A percentile compares a stretch with the other conserved stretches of the same genome.
Evolutionary conservation across 768 basidiomycete species (phyloP).

Genomic region (Tylopilus felleus): DNA sequence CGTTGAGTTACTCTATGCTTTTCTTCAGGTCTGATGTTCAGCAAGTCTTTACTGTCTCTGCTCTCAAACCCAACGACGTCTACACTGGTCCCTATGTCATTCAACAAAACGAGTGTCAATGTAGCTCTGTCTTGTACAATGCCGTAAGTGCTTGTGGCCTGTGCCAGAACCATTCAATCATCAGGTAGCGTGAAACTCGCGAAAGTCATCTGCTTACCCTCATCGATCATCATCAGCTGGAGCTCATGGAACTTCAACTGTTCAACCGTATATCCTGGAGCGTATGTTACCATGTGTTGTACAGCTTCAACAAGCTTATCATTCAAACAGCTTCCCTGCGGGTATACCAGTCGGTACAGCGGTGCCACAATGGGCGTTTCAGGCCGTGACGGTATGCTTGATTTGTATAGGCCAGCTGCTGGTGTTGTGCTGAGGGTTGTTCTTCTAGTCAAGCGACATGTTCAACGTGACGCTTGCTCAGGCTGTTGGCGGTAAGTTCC

Average conservation of each 20-base stretch:
- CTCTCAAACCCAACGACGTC: constrained; percentile 33
- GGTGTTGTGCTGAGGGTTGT: constrained; percentile 3
- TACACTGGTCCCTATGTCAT: constrained; percentile 32
- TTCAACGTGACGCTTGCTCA: neutral
- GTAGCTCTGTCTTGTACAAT: constrained; percentile 54
- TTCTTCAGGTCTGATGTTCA: neutral
- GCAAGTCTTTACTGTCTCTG: constrained; percentile 37
- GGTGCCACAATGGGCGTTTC: constrained; percentile 62
- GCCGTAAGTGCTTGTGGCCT: constrained; percentile 53
- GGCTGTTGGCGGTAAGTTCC: neutral
- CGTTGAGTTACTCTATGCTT: neutral
- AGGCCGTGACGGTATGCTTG: constrained; percentile 45
- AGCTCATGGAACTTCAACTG: constrained; percentile 48
- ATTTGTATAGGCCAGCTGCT: neutral
- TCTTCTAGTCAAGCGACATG: constrained; percentile 18
- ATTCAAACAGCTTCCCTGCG: constrained; percentile 38
- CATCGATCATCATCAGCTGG: constrained; percentile 39
- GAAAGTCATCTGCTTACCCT: neutral
- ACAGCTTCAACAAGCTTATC: neutral
- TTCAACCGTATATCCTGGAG: constrained; percentile 30
- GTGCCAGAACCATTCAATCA: constrained; percentile 46
- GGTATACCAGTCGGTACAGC: constrained; percentile 45
- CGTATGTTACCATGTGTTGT: constrained; percentile 13
- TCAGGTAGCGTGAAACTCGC: constrained; percentile 27
- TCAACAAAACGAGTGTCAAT: constrained; percentile 40